Evolutionary conservation across 371 early-diverging fungal genomes (phyloP).

Genomic region (Mucor piriformis): DNA sequence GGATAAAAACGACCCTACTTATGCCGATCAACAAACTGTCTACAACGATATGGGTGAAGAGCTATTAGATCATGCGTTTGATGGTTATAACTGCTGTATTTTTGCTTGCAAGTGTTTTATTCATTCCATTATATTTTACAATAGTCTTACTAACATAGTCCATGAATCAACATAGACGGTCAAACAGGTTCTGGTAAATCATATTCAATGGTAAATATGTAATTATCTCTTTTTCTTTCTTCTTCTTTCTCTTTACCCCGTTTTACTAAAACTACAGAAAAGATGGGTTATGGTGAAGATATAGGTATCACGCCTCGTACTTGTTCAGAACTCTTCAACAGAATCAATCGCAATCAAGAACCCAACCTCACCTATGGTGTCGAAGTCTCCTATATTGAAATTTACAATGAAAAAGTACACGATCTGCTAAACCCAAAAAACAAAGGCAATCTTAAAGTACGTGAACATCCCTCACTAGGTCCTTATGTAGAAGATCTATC

Average conservation of each 20-base stretch:
- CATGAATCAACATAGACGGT: conserved; percentile 60
- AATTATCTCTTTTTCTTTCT: conserved; percentile 1
- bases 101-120: conserved; percentile 69
- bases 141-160: neutral
- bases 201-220: conserved; percentile 72
- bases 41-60: conserved; percentile 79
- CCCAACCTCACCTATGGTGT: conserved; percentile 66
- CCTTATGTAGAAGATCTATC: conserved; percentile 93
- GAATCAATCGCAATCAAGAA: conserved; percentile 53
- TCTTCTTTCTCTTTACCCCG: neutral
- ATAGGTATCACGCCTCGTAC: conserved; percentile 86
- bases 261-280: neutral
- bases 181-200: conserved; percentile 89
- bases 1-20: conserved; percentile 62
- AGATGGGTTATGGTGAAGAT: conserved; percentile 75
- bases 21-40: conserved; percentile 77
- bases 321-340: conserved; percentile 77
- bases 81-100: conserved; percentile 88
- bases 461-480: conserved; percentile 90
- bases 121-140: neutral
- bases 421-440: conserved; percentile 86
- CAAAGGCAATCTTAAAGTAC: conserved; percentile 78
- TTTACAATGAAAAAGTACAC: conserved; percentile 87
- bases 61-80: conserved; percentile 84
- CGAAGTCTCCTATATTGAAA: conserved; percentile 87